A percentile compares a stretch with the other conserved stretches of the same genome.
These are phyloP conservation scores for Austroboletus festivus DNA, from an alignment of 768 basidiomycete species.

Conservation along the genomic window DNA sequence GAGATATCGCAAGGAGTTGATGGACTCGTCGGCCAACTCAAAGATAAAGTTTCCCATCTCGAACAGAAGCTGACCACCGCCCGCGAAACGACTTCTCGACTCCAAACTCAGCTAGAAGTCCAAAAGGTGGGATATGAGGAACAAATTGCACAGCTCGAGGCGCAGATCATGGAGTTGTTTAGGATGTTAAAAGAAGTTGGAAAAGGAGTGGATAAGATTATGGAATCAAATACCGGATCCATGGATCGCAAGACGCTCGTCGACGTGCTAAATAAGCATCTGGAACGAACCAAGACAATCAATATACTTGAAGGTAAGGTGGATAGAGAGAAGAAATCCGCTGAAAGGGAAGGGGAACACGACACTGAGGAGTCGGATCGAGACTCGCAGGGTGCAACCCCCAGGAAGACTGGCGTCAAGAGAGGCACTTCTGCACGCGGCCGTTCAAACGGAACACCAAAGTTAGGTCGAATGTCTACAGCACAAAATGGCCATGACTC, in stretches of 20 bases:
- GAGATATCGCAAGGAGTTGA: slow-evolving; percentile 79
- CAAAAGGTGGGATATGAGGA: slow-evolving; percentile 83
- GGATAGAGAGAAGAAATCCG: slow-evolving; percentile 24
- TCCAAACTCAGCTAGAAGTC: slow-evolving; percentile 73
- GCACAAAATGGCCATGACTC: slow-evolving; percentile 57
- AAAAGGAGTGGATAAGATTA: slow-evolving; percentile 69
- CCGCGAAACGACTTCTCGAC: slow-evolving; percentile 69
- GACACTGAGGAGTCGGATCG: slow-evolving; percentile 40
- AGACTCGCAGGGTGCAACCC: slow-evolving; percentile 56
- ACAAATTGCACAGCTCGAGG: slow-evolving; percentile 82
- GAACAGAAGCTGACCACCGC: slow-evolving; percentile 80
- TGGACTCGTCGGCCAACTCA: slow-evolving; percentile 81
- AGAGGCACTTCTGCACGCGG: slow-evolving; percentile 33
- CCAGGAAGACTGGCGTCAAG: slow-evolving; percentile 49
- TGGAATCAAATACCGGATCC: slow-evolving; percentile 54
- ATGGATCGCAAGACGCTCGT: slow-evolving; percentile 84
- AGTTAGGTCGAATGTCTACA: slow-evolving; percentile 38
- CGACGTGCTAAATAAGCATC: slow-evolving; percentile 73
- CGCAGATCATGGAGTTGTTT: slow-evolving; percentile 91
- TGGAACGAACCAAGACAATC: slow-evolving; percentile 82
- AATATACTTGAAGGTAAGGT: slow-evolving; percentile 77
- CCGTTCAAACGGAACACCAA: slow-evolving; percentile 26
- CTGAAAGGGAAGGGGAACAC: slow-evolving; percentile 33
- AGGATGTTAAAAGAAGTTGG: slow-evolving; percentile 88
- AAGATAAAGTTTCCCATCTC: slow-evolving; percentile 60